phyloP scores from a whole-genome alignment of 2,329 filamentous ascomycete genomes.

The Ceratocystis alfenasii region DNA sequence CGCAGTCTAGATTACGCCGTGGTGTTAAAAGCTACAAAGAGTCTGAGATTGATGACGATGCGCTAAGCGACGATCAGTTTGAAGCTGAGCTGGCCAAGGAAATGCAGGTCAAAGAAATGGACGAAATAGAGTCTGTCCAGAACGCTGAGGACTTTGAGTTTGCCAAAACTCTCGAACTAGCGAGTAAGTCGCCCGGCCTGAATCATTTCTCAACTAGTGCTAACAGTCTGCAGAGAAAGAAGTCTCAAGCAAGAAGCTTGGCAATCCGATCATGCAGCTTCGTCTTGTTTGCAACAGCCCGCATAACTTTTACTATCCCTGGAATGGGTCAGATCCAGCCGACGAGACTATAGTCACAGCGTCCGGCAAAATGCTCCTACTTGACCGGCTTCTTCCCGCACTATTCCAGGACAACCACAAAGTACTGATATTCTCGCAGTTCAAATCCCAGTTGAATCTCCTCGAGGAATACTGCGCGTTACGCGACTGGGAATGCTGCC shows the following conservation, averaged over 20 bases:
- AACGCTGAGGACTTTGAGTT: slow-evolving; percentile 27
- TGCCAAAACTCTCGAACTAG: slow-evolving; percentile 58
- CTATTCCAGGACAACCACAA: slow-evolving; percentile 71
- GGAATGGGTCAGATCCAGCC: slow-evolving; percentile 48
- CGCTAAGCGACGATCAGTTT: slow-evolving; percentile 70
- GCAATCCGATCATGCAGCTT: slow-evolving; percentile 85
- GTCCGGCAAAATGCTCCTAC: slow-evolving; percentile 89
- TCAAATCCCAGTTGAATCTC: slow-evolving; percentile 86
- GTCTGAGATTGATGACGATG: slow-evolving; percentile 47
- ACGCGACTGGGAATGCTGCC: slow-evolving; percentile 67
- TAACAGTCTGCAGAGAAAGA: slow-evolving; percentile 52
- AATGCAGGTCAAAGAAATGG: slow-evolving; percentile 37
- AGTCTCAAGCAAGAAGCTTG: slow-evolving; percentile 80
- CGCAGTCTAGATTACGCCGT: slow-evolving; percentile 34
- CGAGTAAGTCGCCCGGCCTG: slow-evolving; percentile 43
- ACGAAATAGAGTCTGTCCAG: slow-evolving; percentile 43
- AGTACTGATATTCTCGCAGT: slow-evolving; percentile 91
- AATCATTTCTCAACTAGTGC: background rate
- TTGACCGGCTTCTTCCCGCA: slow-evolving; percentile 70
- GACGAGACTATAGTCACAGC: slow-evolving; percentile 76
- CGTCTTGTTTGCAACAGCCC: slow-evolving; percentile 86
- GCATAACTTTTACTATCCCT: slow-evolving; percentile 94
- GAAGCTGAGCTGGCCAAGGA: slow-evolving; percentile 64
- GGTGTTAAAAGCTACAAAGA: slow-evolving; percentile 30
- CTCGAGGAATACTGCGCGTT: slow-evolving; percentile 81